Evolutionary conservation across 495 filamentous ascomycete species (phyloP).

Genomic region (Aspergillus conjunctus): DNA sequence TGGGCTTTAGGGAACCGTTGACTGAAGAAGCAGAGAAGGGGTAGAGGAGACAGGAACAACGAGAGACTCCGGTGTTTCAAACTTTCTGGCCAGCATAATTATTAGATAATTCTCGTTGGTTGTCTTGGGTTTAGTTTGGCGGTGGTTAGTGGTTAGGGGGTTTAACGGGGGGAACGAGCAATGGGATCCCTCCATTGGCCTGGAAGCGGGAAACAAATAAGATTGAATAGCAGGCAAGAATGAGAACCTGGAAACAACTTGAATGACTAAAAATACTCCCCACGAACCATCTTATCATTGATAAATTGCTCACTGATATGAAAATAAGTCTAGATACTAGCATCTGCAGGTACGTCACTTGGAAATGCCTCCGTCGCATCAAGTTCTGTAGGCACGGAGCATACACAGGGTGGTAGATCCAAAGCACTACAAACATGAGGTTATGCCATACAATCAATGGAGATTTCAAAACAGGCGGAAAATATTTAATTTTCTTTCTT

Average conservation of each 20-base stretch:
- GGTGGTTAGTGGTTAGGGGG: conserved; percentile 6
- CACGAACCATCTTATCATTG: neutral
- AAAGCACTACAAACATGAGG: neutral
- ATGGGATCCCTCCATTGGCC: conserved; percentile 10
- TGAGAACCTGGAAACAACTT: too few species aligned
- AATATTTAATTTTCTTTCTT: too few species aligned
- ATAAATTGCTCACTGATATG: too few species aligned
- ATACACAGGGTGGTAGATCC: neutral
- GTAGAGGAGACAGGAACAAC: conserved; percentile 20
- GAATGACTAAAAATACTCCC: neutral
- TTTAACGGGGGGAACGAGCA: conserved; percentile 13
- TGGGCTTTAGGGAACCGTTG: conserved; percentile 8
- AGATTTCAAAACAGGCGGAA: neutral
- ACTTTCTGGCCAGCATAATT: conserved; percentile 26
- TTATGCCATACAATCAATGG: neutral
- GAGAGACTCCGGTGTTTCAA: conserved; percentile 32
- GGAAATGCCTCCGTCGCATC: too few species aligned
- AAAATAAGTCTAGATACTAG: too few species aligned
- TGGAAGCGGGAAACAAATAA: conserved; percentile 4
- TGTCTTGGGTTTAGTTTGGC: conserved; percentile 16
- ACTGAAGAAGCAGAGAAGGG: conserved; percentile 13
- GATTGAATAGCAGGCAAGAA: neutral
- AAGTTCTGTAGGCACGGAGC: neutral
- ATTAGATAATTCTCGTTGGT: conserved; percentile 32
- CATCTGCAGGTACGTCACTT: too few species aligned